phyloP scores from a whole-genome alignment of 163 green algal genomes.

The Picocystis sp. region DNA sequence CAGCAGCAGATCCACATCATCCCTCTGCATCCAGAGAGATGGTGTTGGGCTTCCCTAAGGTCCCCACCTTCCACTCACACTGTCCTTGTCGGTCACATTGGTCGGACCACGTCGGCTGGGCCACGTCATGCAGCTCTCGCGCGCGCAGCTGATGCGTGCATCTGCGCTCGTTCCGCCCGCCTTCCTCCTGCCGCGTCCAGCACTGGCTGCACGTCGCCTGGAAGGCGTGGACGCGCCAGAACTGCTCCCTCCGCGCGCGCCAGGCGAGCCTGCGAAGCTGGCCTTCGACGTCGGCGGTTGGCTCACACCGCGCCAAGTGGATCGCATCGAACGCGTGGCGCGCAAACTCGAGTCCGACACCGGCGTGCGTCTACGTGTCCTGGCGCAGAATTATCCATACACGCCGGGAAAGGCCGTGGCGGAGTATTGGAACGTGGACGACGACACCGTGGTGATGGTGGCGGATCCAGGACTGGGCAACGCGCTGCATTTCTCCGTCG shows the following conservation, averaged over 20 bases:
- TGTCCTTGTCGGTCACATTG: too few relatives aligned
- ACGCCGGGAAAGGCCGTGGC: constrained; percentile 80
- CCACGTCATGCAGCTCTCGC: too few relatives aligned
- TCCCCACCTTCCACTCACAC: too few relatives aligned
- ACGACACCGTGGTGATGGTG: constrained; percentile 84
- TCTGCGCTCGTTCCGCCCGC: too few relatives aligned
- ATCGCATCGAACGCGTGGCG: neutral
- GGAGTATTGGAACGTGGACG: constrained; percentile 93
- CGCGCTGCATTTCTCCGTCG: constrained; percentile 98
- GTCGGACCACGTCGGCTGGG: too few relatives aligned
- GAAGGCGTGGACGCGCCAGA: constrained; percentile 92
- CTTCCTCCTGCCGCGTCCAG: neutral
- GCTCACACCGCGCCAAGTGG: constrained; percentile 68
- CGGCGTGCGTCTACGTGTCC: constrained; percentile 41
- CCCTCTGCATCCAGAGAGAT: too few relatives aligned
- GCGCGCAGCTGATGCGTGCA: too few relatives aligned
- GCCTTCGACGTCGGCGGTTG: constrained; percentile 83
- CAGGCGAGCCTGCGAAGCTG: constrained; percentile 14
- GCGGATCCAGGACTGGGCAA: constrained; percentile 78
- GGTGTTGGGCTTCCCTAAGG: too few relatives aligned
- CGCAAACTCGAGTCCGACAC: neutral
- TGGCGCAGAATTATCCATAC: constrained; percentile 92
- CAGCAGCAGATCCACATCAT: too few relatives aligned
- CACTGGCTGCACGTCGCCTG: constrained; percentile 35
- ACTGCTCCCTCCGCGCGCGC: constrained; percentile 72